Evolutionary conservation across 2,329 filamentous ascomycete species (phyloP).

Genomic region (Colletotrichum lini): DNA sequence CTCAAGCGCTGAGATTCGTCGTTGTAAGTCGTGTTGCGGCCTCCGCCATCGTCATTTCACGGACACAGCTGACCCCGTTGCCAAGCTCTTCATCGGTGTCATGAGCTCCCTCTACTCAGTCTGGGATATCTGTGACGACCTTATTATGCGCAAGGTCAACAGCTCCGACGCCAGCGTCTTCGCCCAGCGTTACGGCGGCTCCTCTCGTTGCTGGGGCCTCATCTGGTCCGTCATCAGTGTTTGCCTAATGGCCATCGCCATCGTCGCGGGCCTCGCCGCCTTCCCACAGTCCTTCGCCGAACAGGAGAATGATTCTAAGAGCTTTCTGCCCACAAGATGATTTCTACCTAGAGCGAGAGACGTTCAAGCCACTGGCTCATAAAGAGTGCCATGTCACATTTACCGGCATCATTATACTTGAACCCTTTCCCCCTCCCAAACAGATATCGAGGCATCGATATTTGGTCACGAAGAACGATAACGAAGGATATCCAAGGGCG

Average conservation of each 20-base stretch:
- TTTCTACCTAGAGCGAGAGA: not conserved
- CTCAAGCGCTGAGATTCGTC: slow-evolving; percentile 80
- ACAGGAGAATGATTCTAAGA: slow-evolving; percentile 77
- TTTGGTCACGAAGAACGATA: not conserved
- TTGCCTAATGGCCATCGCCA: slow-evolving; percentile 79
- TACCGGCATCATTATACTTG: not conserved
- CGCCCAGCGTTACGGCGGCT: slow-evolving; percentile 82
- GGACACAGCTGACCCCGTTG: not conserved
- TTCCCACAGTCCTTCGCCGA: slow-evolving; percentile 79
- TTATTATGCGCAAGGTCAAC: slow-evolving; percentile 86
- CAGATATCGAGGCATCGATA: not conserved
- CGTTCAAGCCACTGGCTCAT: not conserved
- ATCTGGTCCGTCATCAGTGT: slow-evolving; percentile 83
- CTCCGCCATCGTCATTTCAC: not conserved
- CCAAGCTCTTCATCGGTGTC: slow-evolving; percentile 81
- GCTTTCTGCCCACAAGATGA: slow-evolving; percentile 70
- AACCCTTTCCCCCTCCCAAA: not conserved
- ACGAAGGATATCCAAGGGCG: slow-evolving; percentile 3
- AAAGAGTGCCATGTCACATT: not conserved
- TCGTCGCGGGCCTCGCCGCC: slow-evolving; percentile 82
- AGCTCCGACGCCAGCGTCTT: slow-evolving; percentile 85
- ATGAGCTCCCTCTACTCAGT: slow-evolving; percentile 87
- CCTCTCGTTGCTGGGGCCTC: slow-evolving; percentile 85
- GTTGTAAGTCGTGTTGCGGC: slow-evolving; percentile 62
- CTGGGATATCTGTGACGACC: slow-evolving; percentile 89